A percentile compares a stretch with the other conserved stretches of the same genome.
phyloP scores from a whole-genome alignment of 2,329 filamentous ascomycete genomes.

The Coleophoma crateriformis region DNA sequence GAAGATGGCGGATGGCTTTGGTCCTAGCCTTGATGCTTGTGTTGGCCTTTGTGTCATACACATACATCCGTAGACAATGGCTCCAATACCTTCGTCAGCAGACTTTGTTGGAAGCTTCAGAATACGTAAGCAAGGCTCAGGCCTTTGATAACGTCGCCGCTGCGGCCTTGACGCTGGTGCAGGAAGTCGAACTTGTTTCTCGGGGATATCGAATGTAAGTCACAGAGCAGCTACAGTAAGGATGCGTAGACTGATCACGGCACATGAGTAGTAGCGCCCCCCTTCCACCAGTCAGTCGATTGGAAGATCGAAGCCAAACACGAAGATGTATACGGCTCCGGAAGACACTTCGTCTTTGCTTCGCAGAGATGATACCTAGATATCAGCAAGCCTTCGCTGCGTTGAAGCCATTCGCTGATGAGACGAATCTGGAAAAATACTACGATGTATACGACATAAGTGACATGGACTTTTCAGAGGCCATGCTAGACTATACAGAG shows the following conservation, averaged over 20 bases:
- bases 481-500: constrained; percentile 58
- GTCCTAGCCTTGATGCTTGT: constrained; percentile 41
- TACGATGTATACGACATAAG: constrained; percentile 84
- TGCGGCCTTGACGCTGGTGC: constrained; percentile 74
- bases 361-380: constrained; percentile 63
- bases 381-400: constrained; percentile 66
- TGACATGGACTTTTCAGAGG: constrained; percentile 65
- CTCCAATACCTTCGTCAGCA: constrained; percentile 72
- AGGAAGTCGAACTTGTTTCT: constrained; percentile 93
- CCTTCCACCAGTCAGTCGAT: constrained; percentile 82
- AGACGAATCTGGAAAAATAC: constrained; percentile 83
- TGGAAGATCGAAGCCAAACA: constrained; percentile 77
- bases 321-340: constrained; percentile 78
- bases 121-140: constrained; percentile 69
- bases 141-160: constrained; percentile 74
- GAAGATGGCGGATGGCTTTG: constrained; percentile 47
- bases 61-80: constrained; percentile 75
- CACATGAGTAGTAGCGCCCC: constrained; percentile 64
- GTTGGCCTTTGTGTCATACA: constrained; percentile 55
- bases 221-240: constrained; percentile 1
- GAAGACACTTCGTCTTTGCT: constrained; percentile 64
- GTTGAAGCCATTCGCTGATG: constrained; percentile 69
- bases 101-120: constrained; percentile 62
- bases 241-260: constrained; percentile 5
- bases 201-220: constrained; percentile 79